Conservation (phyloP, 495 filamentous ascomycete species). For the Talaromyces adpressus region DNA sequence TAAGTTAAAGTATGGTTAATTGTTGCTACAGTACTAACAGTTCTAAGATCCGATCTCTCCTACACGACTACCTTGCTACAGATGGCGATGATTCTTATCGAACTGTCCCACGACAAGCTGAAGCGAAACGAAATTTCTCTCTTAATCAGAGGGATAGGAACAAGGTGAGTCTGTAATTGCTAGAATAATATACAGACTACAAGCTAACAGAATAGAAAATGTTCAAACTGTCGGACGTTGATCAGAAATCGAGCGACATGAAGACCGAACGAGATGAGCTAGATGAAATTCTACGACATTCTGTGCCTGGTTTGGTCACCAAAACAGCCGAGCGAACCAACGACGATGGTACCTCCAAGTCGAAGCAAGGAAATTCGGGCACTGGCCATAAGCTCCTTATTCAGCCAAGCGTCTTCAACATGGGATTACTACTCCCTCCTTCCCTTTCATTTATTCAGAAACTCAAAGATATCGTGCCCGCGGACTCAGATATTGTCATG, state of each 20-base stretch:
- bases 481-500: conserved; percentile 72
- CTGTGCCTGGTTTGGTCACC: conserved; percentile 88
- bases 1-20: conserved; percentile 25
- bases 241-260: conserved; percentile 65
- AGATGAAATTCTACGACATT: conserved; percentile 79
- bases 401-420: conserved; percentile 96
- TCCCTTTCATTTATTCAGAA: conserved; percentile 87
- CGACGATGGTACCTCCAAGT: conserved; percentile 27
- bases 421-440: conserved; percentile 88
- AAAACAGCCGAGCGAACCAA: conserved; percentile 49
- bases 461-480: conserved; percentile 85
- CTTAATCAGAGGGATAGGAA: conserved; percentile 60
- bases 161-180: conserved; percentile 32
- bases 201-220: conserved; percentile 49
- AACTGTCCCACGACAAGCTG: conserved; percentile 36
- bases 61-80: conserved; percentile 97
- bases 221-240: conserved; percentile 84
- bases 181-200: not conserved
- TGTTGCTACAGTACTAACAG: not conserved
- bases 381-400: conserved; percentile 82
- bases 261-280: conserved; percentile 82
- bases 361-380: conserved; percentile 44
- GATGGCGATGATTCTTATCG: conserved; percentile 61
- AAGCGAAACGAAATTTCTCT: conserved; percentile 49
- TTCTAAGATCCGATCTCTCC: conserved; percentile 67